phyloP scores from a whole-genome alignment of 352 stramenopile species.

The Phytophthora lateralis region DNA sequence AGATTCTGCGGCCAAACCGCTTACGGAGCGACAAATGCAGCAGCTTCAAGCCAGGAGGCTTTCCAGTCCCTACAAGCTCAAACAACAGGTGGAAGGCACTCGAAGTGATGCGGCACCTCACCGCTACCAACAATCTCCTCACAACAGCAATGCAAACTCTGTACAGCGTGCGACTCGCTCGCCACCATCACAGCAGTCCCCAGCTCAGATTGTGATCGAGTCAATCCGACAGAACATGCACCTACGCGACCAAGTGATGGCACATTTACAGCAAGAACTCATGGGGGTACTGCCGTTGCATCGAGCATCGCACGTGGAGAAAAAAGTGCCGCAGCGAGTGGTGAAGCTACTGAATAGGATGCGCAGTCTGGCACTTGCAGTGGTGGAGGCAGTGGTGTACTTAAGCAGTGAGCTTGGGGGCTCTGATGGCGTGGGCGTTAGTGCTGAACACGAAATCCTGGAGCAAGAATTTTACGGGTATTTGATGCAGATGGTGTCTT shows the following conservation, averaged over 20 bases:
- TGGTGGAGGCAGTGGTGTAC: conserved; percentile 71
- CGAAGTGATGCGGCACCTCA: conserved; percentile 19
- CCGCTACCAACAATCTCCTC: not conserved
- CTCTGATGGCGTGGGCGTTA: not conserved
- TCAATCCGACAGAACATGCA: conserved; percentile 57
- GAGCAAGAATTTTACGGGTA: conserved; percentile 53
- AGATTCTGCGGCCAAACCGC: conserved; percentile 12
- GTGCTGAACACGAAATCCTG: conserved; percentile 32
- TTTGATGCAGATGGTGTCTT: conserved; percentile 51
- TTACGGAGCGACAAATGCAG: conserved; percentile 19
- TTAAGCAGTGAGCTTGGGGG: conserved; percentile 42
- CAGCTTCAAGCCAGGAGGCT: conserved; percentile 34
- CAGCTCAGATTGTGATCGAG: conserved; percentile 46
- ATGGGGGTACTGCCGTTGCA: conserved; percentile 22
- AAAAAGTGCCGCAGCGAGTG: conserved; percentile 37
- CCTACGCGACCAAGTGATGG: conserved; percentile 50
- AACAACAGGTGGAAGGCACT: conserved; percentile 61
- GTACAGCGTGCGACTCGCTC: conserved; percentile 7
- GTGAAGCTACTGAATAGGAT: conserved; percentile 67
- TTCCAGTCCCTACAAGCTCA: conserved; percentile 67
- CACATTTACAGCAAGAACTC: conserved; percentile 51
- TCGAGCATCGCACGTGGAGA: conserved; percentile 25
- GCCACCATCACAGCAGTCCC: conserved; percentile 11
- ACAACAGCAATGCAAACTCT: not conserved
- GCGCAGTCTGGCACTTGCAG: conserved; percentile 59